Evolutionary conservation across 768 basidiomycete genomes (phyloP).

Genomic region (Lentinula raphanica): DNA sequence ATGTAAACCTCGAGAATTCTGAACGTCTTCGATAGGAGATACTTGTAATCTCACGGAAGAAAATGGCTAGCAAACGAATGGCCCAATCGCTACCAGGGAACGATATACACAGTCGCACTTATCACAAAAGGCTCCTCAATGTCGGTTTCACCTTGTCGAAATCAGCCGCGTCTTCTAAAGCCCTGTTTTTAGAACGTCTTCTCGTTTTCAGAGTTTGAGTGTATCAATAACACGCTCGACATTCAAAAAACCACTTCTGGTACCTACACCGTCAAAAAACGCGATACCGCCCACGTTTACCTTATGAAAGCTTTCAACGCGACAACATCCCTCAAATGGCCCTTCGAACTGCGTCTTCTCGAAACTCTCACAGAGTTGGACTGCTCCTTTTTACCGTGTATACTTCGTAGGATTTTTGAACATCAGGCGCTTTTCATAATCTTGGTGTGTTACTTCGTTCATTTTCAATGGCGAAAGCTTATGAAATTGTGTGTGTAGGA

Average conservation of each 20-base stretch:
- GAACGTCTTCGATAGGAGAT: constrained; percentile 35
- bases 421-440: constrained; percentile 33
- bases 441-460: constrained; percentile 24
- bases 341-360: constrained; percentile 29
- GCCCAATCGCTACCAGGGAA: background rate
- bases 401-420: constrained; percentile 38
- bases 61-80: background rate
- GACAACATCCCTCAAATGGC: constrained; percentile 13
- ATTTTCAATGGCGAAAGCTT: background rate
- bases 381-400: constrained; percentile 32
- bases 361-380: constrained; percentile 28
- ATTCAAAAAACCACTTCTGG: constrained; percentile 6
- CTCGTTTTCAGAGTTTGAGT: constrained; percentile 29
- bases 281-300: constrained; percentile 29
- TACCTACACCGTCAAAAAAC: constrained; percentile 18
- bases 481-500: constrained; percentile 20
- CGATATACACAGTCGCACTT: constrained; percentile 15
- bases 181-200: constrained; percentile 1
- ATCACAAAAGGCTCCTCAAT: constrained; percentile 14
- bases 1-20: background rate
- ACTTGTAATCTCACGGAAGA: constrained; percentile 39
- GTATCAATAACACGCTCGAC: constrained; percentile 14
- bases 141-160: constrained; percentile 8
- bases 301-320: constrained; percentile 21
- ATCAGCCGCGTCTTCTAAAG: background rate